Conservation (phyloP, 2,329 filamentous ascomycete species). For the Capronia coronata region DNA sequence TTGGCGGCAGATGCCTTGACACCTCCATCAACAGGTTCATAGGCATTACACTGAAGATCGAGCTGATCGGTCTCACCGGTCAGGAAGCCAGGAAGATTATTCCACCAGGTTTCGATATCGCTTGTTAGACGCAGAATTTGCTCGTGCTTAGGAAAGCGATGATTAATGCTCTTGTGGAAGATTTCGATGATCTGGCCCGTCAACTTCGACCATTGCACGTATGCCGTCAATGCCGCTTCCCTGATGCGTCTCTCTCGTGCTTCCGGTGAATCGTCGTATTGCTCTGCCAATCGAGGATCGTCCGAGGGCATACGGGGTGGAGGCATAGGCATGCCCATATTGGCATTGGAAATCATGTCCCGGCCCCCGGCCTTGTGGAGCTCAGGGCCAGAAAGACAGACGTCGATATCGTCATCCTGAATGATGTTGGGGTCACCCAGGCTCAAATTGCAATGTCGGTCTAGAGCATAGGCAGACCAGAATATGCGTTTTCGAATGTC, state of each 20-base stretch:
- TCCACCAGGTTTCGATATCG: slow-evolving; percentile 41
- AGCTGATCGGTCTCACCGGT: slow-evolving; percentile 18
- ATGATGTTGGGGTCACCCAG: slow-evolving; percentile 38
- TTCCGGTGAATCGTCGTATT: slow-evolving; percentile 18
- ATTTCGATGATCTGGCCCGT: slow-evolving; percentile 38
- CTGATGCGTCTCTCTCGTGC: slow-evolving; percentile 26
- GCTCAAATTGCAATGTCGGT: slow-evolving; percentile 39
- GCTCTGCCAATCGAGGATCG: slow-evolving; percentile 8
- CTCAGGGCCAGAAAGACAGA: slow-evolving; percentile 41
- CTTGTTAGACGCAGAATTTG: slow-evolving; percentile 36
- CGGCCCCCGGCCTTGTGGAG: slow-evolving; percentile 17
- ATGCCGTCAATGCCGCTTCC: slow-evolving; percentile 35
- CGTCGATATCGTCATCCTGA: slow-evolving; percentile 40
- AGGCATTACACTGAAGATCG: slow-evolving; percentile 3
- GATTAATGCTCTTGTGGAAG: slow-evolving; percentile 40
- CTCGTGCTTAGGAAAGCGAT: slow-evolving; percentile 36
- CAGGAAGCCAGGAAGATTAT: slow-evolving; percentile 32
- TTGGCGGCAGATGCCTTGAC: background rate
- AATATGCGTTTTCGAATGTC: slow-evolving; percentile 40
- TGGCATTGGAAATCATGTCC: slow-evolving; percentile 13
- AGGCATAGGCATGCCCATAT: slow-evolving; percentile 25
- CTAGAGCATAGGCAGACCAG: slow-evolving; percentile 39
- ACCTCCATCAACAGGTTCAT: background rate
- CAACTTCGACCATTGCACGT: slow-evolving; percentile 37
- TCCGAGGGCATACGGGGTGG: slow-evolving; percentile 10